Percentiles rank a stretch among this genome's conserved stretches.
These are phyloP conservation scores for Hirsutella minnesotensis DNA, from an alignment of 2,329 filamentous ascomycete genomes.

Conservation along the genomic window DNA sequence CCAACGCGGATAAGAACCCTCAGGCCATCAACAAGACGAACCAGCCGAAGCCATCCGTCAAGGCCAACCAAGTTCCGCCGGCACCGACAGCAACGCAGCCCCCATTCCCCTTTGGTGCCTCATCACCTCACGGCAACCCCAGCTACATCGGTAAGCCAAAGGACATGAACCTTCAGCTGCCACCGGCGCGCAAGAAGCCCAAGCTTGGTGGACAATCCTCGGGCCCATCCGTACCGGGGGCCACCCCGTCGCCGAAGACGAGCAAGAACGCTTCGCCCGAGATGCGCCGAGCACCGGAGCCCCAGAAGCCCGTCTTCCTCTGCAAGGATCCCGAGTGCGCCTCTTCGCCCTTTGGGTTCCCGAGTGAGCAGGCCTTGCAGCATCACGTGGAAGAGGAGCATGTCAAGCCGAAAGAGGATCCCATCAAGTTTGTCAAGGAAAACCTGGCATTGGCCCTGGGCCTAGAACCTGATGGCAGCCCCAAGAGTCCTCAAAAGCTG, in stretches of 20 bases:
- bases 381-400: conserved; percentile 49
- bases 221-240: conserved; percentile 25
- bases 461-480: conserved; percentile 37
- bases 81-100: conserved; percentile 46
- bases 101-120: conserved; percentile 42
- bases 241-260: conserved; percentile 35
- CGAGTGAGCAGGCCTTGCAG: conserved; percentile 40
- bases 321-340: conserved; percentile 47
- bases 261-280: conserved; percentile 37
- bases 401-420: conserved; percentile 40
- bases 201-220: conserved; percentile 32
- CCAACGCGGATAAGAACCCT: conserved; percentile 40
- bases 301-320: conserved; percentile 29
- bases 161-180: conserved; percentile 44
- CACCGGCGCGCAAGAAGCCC: conserved; percentile 43
- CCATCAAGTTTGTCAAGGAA: conserved; percentile 39
- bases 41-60: conserved; percentile 24
- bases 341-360: conserved; percentile 34
- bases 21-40: conserved; percentile 35
- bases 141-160: conserved; percentile 39
- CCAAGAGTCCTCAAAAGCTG: conserved; percentile 25
- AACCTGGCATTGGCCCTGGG: conserved; percentile 36
- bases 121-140: conserved; percentile 49
- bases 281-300: conserved; percentile 19
- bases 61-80: conserved; percentile 36